Conservation (phyloP, 129 eudicot genomes). For the Gnaphalium uliginosum region DNA sequence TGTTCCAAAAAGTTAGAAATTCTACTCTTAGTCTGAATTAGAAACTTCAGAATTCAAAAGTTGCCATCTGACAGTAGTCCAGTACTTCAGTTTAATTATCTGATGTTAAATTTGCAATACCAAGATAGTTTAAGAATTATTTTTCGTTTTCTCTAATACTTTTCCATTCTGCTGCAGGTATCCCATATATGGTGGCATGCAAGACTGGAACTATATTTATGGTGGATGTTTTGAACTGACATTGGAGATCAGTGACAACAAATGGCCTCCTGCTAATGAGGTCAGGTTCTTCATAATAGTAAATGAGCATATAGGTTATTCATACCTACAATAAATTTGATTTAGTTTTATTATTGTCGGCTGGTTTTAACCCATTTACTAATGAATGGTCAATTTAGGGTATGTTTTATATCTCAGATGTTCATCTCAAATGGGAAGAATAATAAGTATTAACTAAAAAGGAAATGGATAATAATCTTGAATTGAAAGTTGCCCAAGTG, state of each 20-base stretch:
- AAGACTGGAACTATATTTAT: slow-evolving; percentile 90
- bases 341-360: background rate
- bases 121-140: background rate
- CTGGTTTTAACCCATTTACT: too few relatives aligned
- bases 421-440: background rate
- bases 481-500: too few relatives aligned
- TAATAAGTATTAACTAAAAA: background rate
- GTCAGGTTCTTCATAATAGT: slow-evolving; percentile 40
- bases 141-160: background rate
- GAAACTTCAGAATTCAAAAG: background rate
- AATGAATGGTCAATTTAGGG: background rate
- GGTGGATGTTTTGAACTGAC: slow-evolving; percentile 87
- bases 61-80: slow-evolving; percentile 5
- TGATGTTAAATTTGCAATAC: background rate
- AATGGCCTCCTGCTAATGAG: slow-evolving; percentile 96
- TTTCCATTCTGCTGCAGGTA: slow-evolving; percentile 57
- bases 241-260: slow-evolving; percentile 84
- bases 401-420: background rate
- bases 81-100: background rate
- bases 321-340: background rate
- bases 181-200: slow-evolving; percentile 99
- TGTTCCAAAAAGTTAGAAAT: background rate
- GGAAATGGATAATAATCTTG: too few relatives aligned
- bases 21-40: background rate
- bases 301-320: background rate